phyloP scores from a whole-genome alignment of 257 asterid genomes.

The Rauvolfia tetraphylla region DNA sequence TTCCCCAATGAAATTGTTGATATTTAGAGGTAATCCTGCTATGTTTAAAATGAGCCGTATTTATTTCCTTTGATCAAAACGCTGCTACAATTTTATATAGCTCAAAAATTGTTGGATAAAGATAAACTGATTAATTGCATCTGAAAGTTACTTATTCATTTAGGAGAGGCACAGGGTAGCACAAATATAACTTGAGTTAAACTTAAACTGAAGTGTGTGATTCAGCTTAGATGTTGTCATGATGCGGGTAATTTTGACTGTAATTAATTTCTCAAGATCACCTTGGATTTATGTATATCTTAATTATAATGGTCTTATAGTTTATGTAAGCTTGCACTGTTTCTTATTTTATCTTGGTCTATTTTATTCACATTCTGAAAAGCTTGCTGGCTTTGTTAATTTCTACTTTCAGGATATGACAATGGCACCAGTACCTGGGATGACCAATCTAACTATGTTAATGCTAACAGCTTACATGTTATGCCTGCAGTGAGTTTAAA shows the following conservation, averaged over 20 bases:
- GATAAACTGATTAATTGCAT: neutral
- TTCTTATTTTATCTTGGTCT: neutral
- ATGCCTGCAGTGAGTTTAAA: slow-evolving; percentile 70
- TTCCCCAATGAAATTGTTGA: neutral
- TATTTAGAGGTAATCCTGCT: neutral
- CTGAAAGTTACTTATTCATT: neutral
- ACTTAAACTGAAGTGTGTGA: neutral
- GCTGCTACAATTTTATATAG: neutral
- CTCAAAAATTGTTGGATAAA: neutral
- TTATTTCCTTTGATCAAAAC: neutral
- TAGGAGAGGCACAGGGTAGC: neutral
- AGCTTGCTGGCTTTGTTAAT: slow-evolving; percentile 17
- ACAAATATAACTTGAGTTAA: neutral
- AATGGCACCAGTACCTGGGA: slow-evolving; percentile 72
- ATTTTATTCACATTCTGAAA: slow-evolving; percentile 4
- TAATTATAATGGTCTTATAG: neutral
- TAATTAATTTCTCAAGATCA: neutral
- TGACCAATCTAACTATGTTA: slow-evolving; percentile 72
- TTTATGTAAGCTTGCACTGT: neutral
- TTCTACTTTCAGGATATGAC: slow-evolving; percentile 61
- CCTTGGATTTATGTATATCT: neutral
- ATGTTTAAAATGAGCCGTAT: neutral
- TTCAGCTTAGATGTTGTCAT: neutral
- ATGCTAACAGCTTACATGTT: slow-evolving; percentile 80
- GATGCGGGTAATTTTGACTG: too few species aligned